Conservation (phyloP, 2,329 filamentous ascomycete genomes). For the Diaporthe ampelina region DNA sequence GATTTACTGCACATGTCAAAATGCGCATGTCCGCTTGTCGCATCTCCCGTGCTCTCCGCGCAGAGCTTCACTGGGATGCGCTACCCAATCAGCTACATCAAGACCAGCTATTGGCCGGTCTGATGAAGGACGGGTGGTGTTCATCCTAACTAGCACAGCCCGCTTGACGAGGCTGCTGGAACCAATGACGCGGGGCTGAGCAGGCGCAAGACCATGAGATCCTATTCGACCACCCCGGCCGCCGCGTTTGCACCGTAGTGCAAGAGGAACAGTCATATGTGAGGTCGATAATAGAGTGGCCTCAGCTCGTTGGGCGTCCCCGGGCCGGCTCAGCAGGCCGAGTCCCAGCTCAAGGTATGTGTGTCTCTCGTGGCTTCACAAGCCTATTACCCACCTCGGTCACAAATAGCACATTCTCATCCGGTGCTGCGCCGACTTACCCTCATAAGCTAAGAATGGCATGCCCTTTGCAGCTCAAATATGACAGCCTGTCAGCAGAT, state of each 20-base stretch:
- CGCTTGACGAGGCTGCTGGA: not conserved
- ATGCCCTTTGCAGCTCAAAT: not conserved
- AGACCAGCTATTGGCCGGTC: not conserved
- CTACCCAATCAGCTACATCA: conserved; percentile 22
- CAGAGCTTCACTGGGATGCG: conserved; percentile 3
- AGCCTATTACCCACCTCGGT: no score
- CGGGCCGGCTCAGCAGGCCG: not conserved
- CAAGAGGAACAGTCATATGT: not conserved
- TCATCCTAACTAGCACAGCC: conserved; percentile 6
- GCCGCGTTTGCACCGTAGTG: not conserved
- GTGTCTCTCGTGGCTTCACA: not conserved
- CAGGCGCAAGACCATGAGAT: not conserved
- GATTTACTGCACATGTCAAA: not conserved
- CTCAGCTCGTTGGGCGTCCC: not conserved
- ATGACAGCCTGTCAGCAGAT: not conserved
- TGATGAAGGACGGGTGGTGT: not conserved
- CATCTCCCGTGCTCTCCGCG: not conserved
- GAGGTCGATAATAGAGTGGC: not conserved
- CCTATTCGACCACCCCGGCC: not conserved
- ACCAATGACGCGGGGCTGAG: not conserved
- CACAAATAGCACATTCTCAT: not conserved
- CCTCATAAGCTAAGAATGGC: not conserved
- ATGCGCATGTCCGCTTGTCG: not conserved
- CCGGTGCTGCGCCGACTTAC: not conserved
- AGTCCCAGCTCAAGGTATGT: not conserved